Conservation (phyloP, 257 asterid species). For the Leptodermis oblonga region DNA sequence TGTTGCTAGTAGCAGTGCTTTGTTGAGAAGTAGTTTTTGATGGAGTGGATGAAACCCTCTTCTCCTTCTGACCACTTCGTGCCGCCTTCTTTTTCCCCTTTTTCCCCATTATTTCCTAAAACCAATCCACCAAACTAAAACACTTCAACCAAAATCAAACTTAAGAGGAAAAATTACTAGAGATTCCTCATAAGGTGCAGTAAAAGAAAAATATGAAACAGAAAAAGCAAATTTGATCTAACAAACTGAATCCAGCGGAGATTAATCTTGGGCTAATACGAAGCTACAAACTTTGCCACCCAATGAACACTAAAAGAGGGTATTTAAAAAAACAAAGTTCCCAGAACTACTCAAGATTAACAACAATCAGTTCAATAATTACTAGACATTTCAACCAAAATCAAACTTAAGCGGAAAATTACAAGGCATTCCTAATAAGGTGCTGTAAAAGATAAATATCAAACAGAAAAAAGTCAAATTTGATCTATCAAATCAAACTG, state of each 20-base stretch:
- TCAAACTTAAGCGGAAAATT: not conserved
- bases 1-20: conserved; percentile 12
- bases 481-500: not conserved
- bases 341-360: not conserved
- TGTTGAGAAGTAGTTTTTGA: conserved; percentile 22
- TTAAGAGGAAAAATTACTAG: too few species aligned
- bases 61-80: conserved; percentile 58
- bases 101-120: conserved; percentile 72
- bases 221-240: not conserved
- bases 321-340: too few species aligned
- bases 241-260: not conserved
- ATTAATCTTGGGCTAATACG: not conserved
- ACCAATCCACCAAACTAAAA: conserved; percentile 15
- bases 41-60: conserved; percentile 35
- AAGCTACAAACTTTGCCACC: not conserved
- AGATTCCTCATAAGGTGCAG: not conserved
- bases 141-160: conserved; percentile 3
- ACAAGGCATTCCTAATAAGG: not conserved
- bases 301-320: not conserved
- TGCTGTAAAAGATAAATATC: not conserved
- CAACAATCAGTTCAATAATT: conserved; percentile 14
- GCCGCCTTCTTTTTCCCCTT: conserved; percentile 65
- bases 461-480: not conserved
- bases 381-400: not conserved
- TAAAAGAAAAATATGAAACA: not conserved